These are phyloP conservation scores for Euphorbia pulcherrima DNA, from an alignment of 345 rosid genomes.

Conservation along the genomic window DNA sequence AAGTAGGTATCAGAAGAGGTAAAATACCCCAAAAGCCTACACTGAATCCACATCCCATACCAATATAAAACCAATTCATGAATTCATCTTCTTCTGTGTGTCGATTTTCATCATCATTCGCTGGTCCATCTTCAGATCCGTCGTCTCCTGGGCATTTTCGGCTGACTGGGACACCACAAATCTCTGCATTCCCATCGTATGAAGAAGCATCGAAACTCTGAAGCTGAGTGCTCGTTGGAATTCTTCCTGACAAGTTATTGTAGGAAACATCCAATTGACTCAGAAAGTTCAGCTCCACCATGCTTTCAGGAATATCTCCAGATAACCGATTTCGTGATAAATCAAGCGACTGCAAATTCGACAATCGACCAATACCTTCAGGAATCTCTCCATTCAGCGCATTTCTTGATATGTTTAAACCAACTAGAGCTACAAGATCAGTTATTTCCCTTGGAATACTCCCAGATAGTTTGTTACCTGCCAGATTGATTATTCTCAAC, in stretches of 20 bases:
- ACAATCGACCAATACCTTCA: slow-evolving; percentile 6
- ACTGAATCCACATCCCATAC: slow-evolving; percentile 5
- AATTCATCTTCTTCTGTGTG: neutral
- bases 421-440: neutral
- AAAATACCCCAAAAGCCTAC: neutral
- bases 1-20: neutral
- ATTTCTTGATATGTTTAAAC: slow-evolving; percentile 20
- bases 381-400: slow-evolving; percentile 14
- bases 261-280: slow-evolving; percentile 14
- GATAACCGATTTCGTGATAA: slow-evolving; percentile 11
- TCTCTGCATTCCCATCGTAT: slow-evolving; percentile 2
- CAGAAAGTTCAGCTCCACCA: too few relatives aligned
- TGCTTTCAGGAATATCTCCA: slow-evolving; percentile 13
- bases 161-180: slow-evolving; percentile 5
- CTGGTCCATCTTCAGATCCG: neutral
- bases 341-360: slow-evolving; percentile 14
- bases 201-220: slow-evolving; percentile 12
- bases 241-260: slow-evolving; percentile 23
- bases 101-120: neutral
- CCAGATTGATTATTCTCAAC: slow-evolving; percentile 11
- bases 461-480: slow-evolving; percentile 16
- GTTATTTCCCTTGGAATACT: slow-evolving; percentile 18
- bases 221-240: slow-evolving; percentile 17
- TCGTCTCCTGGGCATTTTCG: neutral
- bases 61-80: neutral